Evolutionary conservation across 2,329 filamentous ascomycete genomes (phyloP).

Genomic region (Sarocladium brachiariae): DNA sequence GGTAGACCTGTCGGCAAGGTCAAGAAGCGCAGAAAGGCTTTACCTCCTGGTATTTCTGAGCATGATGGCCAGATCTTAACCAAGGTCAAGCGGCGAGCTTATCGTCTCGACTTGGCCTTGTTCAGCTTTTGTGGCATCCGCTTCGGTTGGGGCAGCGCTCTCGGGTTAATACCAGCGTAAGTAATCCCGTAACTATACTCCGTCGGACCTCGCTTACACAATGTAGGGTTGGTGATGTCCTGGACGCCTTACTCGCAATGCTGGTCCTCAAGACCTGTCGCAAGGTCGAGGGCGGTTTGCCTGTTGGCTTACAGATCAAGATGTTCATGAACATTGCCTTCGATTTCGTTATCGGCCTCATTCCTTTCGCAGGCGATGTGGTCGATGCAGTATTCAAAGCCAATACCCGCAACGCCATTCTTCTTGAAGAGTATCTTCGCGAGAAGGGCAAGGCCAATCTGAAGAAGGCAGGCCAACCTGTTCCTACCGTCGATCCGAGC

Average conservation of each 20-base stretch:
- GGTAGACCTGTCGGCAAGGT: slow-evolving; percentile 54
- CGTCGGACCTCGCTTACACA: slow-evolving; percentile 15
- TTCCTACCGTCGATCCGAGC: slow-evolving; percentile 44
- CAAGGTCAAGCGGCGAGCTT: slow-evolving; percentile 78
- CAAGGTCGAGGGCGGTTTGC: slow-evolving; percentile 71
- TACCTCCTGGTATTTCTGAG: slow-evolving; percentile 74
- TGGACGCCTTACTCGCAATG: slow-evolving; percentile 67
- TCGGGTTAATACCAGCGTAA: slow-evolving; percentile 76
- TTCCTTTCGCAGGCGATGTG: slow-evolving; percentile 72
- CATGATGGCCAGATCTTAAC: slow-evolving; percentile 79
- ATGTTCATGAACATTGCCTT: slow-evolving; percentile 78
- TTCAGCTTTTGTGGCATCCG: slow-evolving; percentile 75
- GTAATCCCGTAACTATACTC: slow-evolving; percentile 26
- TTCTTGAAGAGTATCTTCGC: slow-evolving; percentile 62
- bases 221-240: slow-evolving; percentile 62
- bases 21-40: slow-evolving; percentile 79
- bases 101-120: slow-evolving; percentile 76
- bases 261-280: slow-evolving; percentile 68
- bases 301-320: slow-evolving; percentile 47
- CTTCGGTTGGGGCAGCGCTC: slow-evolving; percentile 84
- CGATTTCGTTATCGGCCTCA: slow-evolving; percentile 66
- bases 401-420: slow-evolving; percentile 68
- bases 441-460: slow-evolving; percentile 57
- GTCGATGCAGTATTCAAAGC: slow-evolving; percentile 66
- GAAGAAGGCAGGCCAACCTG: slow-evolving; percentile 35